phyloP scores from a whole-genome alignment of 2,329 filamentous ascomycete species.

The Colletotrichum truncatum region DNA sequence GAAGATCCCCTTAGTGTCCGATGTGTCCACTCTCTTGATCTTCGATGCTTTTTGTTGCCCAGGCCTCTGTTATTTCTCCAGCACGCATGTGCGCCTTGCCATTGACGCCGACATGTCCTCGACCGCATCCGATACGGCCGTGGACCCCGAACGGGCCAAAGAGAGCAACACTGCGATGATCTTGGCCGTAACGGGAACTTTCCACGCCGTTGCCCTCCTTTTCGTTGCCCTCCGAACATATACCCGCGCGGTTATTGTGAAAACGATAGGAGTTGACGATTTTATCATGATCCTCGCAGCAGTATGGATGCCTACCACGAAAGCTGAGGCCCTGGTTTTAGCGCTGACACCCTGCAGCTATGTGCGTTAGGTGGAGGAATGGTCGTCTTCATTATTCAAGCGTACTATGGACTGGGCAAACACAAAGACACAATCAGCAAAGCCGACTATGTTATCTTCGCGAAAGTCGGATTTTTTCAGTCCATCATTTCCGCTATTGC shows the following conservation, averaged over 20 bases:
- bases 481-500: constrained; percentile 51
- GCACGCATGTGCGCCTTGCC: background rate
- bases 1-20: background rate
- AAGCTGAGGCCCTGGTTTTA: background rate
- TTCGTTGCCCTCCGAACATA: constrained; percentile 32
- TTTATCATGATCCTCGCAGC: constrained; percentile 37
- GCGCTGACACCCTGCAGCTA: constrained; percentile 32
- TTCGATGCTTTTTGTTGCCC: background rate
- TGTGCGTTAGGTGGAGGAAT: constrained; percentile 38
- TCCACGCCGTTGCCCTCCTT: constrained; percentile 36
- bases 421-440: constrained; percentile 48
- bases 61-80: background rate
- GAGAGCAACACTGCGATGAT: constrained; percentile 38
- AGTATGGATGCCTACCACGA: constrained; percentile 32
- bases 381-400: constrained; percentile 50
- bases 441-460: constrained; percentile 43
- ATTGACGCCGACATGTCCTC: constrained; percentile 9
- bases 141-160: constrained; percentile 33
- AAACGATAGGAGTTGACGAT: constrained; percentile 39
- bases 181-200: constrained; percentile 32
- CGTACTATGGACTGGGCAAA: constrained; percentile 55
- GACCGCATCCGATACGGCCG: background rate
- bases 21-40: background rate
- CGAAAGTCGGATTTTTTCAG: constrained; percentile 54
- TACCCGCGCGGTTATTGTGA: constrained; percentile 32